Percentiles rank a stretch among this genome's conserved stretches.
Evolutionary conservation across 805 yeast genomes (phyloP).

Genomic region (Wickerhamiella spandovensis): DNA sequence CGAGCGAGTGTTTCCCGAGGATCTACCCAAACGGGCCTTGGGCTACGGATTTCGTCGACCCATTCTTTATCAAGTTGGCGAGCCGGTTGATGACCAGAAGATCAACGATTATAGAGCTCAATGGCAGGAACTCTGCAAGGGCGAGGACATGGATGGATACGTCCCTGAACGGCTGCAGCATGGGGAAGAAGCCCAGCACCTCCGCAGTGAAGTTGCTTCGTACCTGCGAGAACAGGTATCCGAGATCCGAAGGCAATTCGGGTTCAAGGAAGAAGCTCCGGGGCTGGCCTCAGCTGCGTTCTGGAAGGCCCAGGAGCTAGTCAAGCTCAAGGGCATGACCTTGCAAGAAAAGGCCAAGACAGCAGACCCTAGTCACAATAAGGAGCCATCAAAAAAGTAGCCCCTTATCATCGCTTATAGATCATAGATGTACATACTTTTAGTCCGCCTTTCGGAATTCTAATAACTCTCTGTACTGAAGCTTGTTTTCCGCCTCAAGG

Average conservation of each 20-base stretch:
- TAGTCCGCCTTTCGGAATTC: too few species aligned
- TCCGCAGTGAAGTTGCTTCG: constrained; percentile 60
- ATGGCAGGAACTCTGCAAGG: constrained; percentile 54
- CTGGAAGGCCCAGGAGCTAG: constrained; percentile 37
- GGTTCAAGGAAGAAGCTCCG: constrained; percentile 42
- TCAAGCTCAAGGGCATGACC: constrained; percentile 9
- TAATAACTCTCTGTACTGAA: too few species aligned
- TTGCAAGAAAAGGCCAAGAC: constrained; percentile 6
- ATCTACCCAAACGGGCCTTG: constrained; percentile 37
- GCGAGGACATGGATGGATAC: constrained; percentile 38
- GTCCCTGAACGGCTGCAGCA: constrained; percentile 45
- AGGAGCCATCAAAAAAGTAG: neutral
- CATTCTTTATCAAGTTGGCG: constrained; percentile 58
- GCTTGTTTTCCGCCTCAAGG: too few species aligned
- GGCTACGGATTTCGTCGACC: constrained; percentile 54
- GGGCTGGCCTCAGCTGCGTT: constrained; percentile 53
- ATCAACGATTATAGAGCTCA: constrained; percentile 49
- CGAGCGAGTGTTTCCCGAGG: constrained; percentile 77
- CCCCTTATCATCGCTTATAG: too few species aligned
- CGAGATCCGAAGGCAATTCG: constrained; percentile 7
- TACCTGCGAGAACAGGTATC: constrained; percentile 48
- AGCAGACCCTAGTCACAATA: neutral
- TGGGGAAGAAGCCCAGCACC: constrained; percentile 50
- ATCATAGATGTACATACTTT: too few species aligned
- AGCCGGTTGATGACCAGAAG: constrained; percentile 45